phyloP scores from a whole-genome alignment of 2,329 filamentous ascomycete species.

The Zymoseptoria brevis region DNA sequence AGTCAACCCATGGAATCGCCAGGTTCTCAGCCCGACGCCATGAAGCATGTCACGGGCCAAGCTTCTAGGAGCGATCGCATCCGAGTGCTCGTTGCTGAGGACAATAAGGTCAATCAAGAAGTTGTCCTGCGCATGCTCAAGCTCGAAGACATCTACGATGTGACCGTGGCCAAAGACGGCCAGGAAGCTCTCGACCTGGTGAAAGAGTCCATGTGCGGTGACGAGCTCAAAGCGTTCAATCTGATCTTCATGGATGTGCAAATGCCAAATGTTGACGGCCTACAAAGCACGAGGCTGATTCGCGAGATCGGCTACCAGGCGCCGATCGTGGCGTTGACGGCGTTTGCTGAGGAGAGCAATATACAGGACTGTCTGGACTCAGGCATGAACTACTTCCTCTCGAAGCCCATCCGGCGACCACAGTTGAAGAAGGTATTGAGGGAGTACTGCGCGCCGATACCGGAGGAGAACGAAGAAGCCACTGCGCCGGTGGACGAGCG shows the following conservation, averaged over 20 bases:
- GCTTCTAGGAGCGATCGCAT: constrained; percentile 53
- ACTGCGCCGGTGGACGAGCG: constrained; percentile 2
- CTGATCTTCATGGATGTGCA: constrained; percentile 91
- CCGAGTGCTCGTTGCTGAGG: constrained; percentile 78
- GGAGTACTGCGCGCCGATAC: constrained; percentile 51
- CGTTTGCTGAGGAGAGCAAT: constrained; percentile 85
- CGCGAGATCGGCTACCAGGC: constrained; percentile 77
- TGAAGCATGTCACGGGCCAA: constrained; percentile 58
- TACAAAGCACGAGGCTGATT: constrained; percentile 79
- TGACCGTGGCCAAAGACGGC: constrained; percentile 60
- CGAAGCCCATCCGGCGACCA: constrained; percentile 66
- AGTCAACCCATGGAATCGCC: constrained; percentile 42
- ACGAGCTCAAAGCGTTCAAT: constrained; percentile 30
- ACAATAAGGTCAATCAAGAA: constrained; percentile 58
- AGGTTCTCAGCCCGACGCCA: constrained; percentile 56
- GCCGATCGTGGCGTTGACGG: constrained; percentile 84
- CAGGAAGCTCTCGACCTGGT: constrained; percentile 80
- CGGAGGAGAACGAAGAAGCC: constrained; percentile 14
- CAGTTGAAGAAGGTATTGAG: constrained; percentile 79
- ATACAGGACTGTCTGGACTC: constrained; percentile 58
- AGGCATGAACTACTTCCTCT: constrained; percentile 86
- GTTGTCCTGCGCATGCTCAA: constrained; percentile 58
- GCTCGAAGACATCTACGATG: constrained; percentile 70
- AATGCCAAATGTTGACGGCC: constrained; percentile 87
- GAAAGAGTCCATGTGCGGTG: constrained; percentile 59